Evolutionary conservation across 345 rosid genomes (phyloP).

Genomic region (Lepidium didymum): DNA sequence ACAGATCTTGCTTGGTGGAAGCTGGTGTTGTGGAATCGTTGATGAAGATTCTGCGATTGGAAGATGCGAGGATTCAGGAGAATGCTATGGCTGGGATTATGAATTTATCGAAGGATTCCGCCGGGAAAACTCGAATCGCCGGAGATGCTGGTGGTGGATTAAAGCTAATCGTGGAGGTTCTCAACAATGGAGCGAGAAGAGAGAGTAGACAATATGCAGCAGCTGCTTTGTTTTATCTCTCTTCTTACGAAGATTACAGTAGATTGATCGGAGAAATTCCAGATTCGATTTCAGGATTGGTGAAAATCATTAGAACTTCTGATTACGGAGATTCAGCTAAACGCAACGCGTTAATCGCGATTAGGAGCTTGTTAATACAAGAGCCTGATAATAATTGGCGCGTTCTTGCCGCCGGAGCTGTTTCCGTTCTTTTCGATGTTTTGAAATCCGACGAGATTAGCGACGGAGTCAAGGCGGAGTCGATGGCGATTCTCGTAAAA

Average conservation of each 20-base stretch:
- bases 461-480: conserved; percentile 48
- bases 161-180: conserved; percentile 36
- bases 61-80: conserved; percentile 43
- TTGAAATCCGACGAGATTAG: conserved; percentile 32
- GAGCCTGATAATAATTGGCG: conserved; percentile 49
- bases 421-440: conserved; percentile 47
- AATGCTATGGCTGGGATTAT: conserved; percentile 61
- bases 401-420: conserved; percentile 48
- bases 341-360: conserved; percentile 67
- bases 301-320: conserved; percentile 41
- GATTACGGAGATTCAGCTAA: conserved; percentile 34
- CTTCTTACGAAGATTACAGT: conserved; percentile 58
- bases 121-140: conserved; percentile 42
- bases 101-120: conserved; percentile 60
- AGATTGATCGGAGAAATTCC: conserved; percentile 55
- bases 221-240: conserved; percentile 56
- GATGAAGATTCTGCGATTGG: conserved; percentile 33
- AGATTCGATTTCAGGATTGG: conserved; percentile 47
- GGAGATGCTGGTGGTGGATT: conserved; percentile 54
- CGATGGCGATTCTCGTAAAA: conserved; percentile 59
- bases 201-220: conserved; percentile 75
- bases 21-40: conserved; percentile 43
- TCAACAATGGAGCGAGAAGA: conserved; percentile 37
- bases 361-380: conserved; percentile 53
- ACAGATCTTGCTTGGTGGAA: conserved; percentile 64